Evolutionary conservation across 305 asterid species (phyloP).

Genomic region (Solanum hybrid): DNA sequence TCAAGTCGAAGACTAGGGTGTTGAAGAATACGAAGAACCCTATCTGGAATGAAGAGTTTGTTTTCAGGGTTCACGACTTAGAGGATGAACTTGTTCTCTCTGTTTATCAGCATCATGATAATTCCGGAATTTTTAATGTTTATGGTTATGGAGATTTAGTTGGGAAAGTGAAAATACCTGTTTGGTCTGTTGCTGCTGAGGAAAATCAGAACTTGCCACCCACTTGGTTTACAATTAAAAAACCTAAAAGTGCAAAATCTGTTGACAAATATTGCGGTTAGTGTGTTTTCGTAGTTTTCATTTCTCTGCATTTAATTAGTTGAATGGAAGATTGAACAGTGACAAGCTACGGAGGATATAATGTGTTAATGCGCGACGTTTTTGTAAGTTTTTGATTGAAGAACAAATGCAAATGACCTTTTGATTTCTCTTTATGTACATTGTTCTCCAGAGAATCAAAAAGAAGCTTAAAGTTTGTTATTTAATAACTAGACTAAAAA

Average conservation of each 20-base stretch:
- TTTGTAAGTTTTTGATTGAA: not conserved
- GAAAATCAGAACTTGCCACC: conserved; percentile 63
- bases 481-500: not conserved
- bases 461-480: not conserved
- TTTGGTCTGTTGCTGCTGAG: conserved; percentile 51
- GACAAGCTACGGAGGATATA: not conserved
- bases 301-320: not conserved
- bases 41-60: conserved; percentile 84
- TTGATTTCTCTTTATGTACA: not conserved
- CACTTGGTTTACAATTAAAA: conserved; percentile 66
- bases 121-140: conserved; percentile 39
- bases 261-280: conserved; percentile 44
- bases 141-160: conserved; percentile 42
- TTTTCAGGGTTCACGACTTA: conserved; percentile 51
- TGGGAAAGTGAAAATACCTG: conserved; percentile 68
- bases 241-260: conserved; percentile 35
- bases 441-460: not conserved
- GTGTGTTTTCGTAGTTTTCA: not conserved
- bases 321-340: not conserved
- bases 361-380: not conserved
- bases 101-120: conserved; percentile 43
- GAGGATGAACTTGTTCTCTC: conserved; percentile 57
- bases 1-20: conserved; percentile 54
- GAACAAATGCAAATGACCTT: not conserved
- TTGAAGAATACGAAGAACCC: conserved; percentile 44